Evolutionary conservation across 305 asterid species (phyloP), one percentile per base, ranked within the genome.

Genomic region (Stenogyne calaminthoides): DNA sequence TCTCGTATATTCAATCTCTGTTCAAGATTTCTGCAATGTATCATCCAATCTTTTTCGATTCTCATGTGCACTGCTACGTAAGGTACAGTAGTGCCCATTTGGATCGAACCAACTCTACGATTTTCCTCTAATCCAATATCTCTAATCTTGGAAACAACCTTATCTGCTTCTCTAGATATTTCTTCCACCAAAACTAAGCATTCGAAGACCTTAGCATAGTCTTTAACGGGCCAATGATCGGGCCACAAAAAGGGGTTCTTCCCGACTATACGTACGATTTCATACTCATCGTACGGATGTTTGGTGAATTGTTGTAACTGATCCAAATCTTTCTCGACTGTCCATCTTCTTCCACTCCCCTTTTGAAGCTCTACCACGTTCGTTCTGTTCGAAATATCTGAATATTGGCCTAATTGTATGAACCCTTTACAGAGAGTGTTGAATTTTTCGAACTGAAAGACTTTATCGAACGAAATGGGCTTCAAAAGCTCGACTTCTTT

Each of bases 21-120:
- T 85, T 93, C 97, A 71, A 85, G 80, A 62, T 93, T 93, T 81
- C 86, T 90, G 82, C 98, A 93, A 73, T 93, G 98, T 64, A 91
- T 91, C 93, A 85, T 89, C 98, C 98, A 93, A 68, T 93, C 98
- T 70, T 84, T 93, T 74, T 91, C 98, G 12, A 93, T 88, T 81
- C 98, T 93, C 98, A 89, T 91, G 83, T 93, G 98, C 62, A 93
- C 97, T n/a, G 97, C 94, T 15, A 90, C 75, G 66, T 85, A 93
- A 1, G 92, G 89, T 72, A 71, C 80, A 1, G 61, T 59, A 25
- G 49, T 3, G 7, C 27, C 66, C 19, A 77, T 18, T 70, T 32
- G 36, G 6, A 32, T 32, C 36, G 36, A 32, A 32, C 36, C 36
- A 32, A 32, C 6, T 32, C 4, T 32, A 32, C 36, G 36, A 3